Conservation (phyloP, 2,329 filamentous ascomycete genomes). For the Thermochaetoides dissita region DNA sequence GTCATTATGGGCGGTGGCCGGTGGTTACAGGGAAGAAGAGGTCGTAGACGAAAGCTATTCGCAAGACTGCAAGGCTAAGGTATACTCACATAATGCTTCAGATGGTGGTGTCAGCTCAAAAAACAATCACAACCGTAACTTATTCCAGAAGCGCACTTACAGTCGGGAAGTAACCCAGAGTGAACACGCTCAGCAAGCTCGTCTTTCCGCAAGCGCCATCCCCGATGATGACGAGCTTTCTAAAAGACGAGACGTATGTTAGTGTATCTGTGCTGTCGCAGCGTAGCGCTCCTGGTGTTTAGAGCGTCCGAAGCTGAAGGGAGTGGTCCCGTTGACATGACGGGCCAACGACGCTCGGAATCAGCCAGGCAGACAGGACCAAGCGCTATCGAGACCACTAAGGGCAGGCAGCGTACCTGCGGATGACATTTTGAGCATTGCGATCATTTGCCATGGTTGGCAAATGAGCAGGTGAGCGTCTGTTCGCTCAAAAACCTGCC, state of each 20-base stretch:
- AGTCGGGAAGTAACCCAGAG: slow-evolving; percentile 91
- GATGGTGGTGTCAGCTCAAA: slow-evolving; percentile 16
- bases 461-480: slow-evolving; percentile 8
- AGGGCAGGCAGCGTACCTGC: slow-evolving; percentile 17
- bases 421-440: slow-evolving; percentile 24
- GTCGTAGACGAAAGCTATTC: slow-evolving; percentile 1
- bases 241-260: slow-evolving; percentile 22
- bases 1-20: background rate
- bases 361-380: too few species aligned
- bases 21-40: background rate
- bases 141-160: slow-evolving; percentile 40
- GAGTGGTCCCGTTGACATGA: too few species aligned
- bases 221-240: slow-evolving; percentile 93
- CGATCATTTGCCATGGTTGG: slow-evolving; percentile 21
- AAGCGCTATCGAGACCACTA: too few species aligned
- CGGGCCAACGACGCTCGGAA: too few species aligned
- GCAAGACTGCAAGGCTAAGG: background rate
- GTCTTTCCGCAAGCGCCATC: slow-evolving; percentile 98
- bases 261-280: too few species aligned
- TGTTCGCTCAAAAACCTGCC: slow-evolving; percentile 6
- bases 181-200: slow-evolving; percentile 92
- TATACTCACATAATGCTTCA: slow-evolving; percentile 45
- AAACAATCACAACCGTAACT: background rate
- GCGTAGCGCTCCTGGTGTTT: too few species aligned
- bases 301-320: background rate